Base-by-base conservation (phyloP, 2,329 filamentous ascomycete species). In the Penicillium thymicola region DNA sequence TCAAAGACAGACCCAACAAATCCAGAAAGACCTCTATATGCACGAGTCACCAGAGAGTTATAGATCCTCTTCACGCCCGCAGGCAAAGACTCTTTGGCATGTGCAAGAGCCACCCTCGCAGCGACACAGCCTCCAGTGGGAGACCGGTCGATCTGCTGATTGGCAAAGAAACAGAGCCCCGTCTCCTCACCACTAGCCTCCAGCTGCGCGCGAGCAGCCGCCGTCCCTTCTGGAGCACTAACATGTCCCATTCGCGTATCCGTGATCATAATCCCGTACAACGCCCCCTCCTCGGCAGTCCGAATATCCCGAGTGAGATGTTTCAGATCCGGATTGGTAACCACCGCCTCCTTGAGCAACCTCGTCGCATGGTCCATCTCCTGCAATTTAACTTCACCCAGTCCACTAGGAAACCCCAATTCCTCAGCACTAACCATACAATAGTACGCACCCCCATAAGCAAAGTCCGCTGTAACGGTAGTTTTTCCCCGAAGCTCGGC, bases 361-460 rank as follows among this genome's bases (percentile, higher is more conserved):
- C 58, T 64, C 0, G 75, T 72, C 1, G 72, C 70, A 18, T 61
- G 52, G 25, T 72, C 70, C 42, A 76, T 62, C 10, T 62, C 64
- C 4, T 60, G 58, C 3, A 76, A 37, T 34, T 75, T 64, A 2
- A 76, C 55, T 13, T 62, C 48, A 8, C 40, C 28, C 9, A 76
- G 52, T 0, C 70, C 67, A 6, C 51, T n/a, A 6, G 59, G 18
- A 50, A 79, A 79, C 0, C 77, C 78, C 2, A 81, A 65, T 28
- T 76, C 70, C 1, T 58, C 51, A 0, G 70, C 73, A 4, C 67
- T 43, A 14, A 78, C 65, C 0, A 81, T 47, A 41, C 70, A 70
- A 59, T 76, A 80, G 57, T 78, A 81, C 0, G 77, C 75, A 2
- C 78, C 78, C 0, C 78, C 78, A 46, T 77, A 81, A 27, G 70